Conservation (phyloP, 2,329 filamentous ascomycete species). For the Aspergillus aculeatus region DNA sequence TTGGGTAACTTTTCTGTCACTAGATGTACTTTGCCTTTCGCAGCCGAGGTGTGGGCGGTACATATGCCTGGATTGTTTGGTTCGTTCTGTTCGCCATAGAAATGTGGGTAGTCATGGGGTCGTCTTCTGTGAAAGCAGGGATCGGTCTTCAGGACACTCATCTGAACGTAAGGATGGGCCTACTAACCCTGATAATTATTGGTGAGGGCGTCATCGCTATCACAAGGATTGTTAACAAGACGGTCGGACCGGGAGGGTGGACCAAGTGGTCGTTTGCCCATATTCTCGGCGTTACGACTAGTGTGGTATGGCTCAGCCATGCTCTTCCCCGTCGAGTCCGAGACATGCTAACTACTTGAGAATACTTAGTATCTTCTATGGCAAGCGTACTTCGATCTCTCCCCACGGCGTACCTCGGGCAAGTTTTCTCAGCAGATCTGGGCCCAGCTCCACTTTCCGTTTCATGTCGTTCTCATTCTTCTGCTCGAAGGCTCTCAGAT, state of each 20-base stretch:
- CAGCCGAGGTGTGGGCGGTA: conserved; percentile 17
- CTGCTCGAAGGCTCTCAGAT: conserved; percentile 66
- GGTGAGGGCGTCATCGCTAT: conserved; percentile 66
- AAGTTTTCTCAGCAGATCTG: conserved; percentile 58
- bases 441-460: conserved; percentile 57
- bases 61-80: conserved; percentile 51
- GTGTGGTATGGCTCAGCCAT: conserved; percentile 31
- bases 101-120: conserved; percentile 50
- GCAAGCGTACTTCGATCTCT: conserved; percentile 62
- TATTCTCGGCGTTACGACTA: conserved; percentile 38
- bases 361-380: conserved; percentile 55
- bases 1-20: conserved; percentile 5
- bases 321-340: not conserved
- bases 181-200: conserved; percentile 65
- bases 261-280: conserved; percentile 42
- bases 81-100: conserved; percentile 57
- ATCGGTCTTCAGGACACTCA: conserved; percentile 63
- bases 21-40: conserved; percentile 39
- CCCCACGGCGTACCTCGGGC: conserved; percentile 50
- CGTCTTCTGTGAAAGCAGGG: conserved; percentile 56
- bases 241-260: conserved; percentile 41
- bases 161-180: conserved; percentile 61
- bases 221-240: conserved; percentile 55
- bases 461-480: conserved; percentile 62
- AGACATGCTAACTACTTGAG: conserved; percentile 7